Base-by-base conservation (phyloP, 148 eudicot species). In the Silene latifolia region DNA sequence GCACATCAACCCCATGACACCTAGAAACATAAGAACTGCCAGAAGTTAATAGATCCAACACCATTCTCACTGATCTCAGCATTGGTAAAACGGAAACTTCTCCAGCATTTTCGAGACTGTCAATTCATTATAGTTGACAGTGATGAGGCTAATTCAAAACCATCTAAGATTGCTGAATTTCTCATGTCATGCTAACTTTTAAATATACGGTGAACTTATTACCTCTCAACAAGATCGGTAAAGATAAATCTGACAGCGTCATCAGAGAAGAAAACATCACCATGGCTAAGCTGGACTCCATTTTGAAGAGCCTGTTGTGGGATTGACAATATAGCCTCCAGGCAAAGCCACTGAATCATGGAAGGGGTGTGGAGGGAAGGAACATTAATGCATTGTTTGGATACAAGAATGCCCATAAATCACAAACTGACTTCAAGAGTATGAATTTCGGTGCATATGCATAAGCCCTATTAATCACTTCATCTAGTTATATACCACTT, bases 41-140 rank as follows among this genome's bases (percentile, higher is more conserved):
- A 23, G 85, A 72, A 69, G 88, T 80, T 58, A 92, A 81, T 69
- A 90, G 90, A 83, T 89, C 94, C 82, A 92, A 67, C 68, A 84
- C 77, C 82, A 86, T 79, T 80, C 99, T 90, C 78, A 88, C 88
- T 29, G 97, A 90, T 81, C 92, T 89, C 80, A 95, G 82, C 90
- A 95, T 90, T 75, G 96, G 89, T 86, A 95, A 81, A 81, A 87
- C 80, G 71, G 93, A 90, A 77, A 68, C 83, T 80, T 95, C 99
- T 72, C 96, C 99, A 77, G 99, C 97, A 87, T 92, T 92, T 81
- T 95, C 99, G 47, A 95, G 90, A 83, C 97, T 95, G 91, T 53
- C 83, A 63, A 78, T 59, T 67, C 74, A 77, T 76, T 73, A 23
- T 61, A 66, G 69, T 76, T 19, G 60, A 54, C 2, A 25, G 39